These are phyloP conservation scores for Violaceomyces palustris DNA, from an alignment of 1,284 basidiomycete genomes.

Conservation along the genomic window DNA sequence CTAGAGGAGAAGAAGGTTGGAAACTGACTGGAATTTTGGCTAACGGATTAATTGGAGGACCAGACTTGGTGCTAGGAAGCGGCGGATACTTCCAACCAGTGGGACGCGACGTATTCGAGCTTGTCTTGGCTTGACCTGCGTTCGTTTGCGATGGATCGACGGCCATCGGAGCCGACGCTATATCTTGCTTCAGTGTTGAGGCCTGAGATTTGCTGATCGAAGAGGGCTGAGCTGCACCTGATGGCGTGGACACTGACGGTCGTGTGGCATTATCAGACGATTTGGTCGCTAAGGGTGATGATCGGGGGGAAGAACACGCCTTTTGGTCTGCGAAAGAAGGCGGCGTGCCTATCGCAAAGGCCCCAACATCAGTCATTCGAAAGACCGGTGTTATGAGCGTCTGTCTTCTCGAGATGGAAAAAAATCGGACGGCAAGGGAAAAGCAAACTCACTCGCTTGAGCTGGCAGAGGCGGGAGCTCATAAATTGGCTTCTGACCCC, in stretches of 20 bases:
- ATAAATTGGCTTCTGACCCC: constrained; percentile 48
- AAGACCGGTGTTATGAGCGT: constrained; percentile 2
- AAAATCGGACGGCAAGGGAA: constrained; percentile 7
- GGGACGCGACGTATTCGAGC: constrained; percentile 1
- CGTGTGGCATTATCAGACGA: too few species aligned
- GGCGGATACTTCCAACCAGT: constrained; percentile 37
- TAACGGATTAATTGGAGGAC: constrained; percentile 31
- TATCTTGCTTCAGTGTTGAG: neutral
- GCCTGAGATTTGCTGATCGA: neutral
- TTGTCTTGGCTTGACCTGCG: constrained; percentile 19
- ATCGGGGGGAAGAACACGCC: too few species aligned
- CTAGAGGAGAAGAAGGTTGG: constrained; percentile 30
- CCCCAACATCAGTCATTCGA: neutral
- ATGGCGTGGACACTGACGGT: constrained; percentile 1
- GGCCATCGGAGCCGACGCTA: neutral
- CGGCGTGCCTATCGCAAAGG: neutral
- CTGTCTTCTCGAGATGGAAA: constrained; percentile 8
- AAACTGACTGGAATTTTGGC: constrained; percentile 32
- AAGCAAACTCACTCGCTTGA: constrained; percentile 5
- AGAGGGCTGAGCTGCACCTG: neutral
- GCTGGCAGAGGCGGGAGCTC: constrained; percentile 21
- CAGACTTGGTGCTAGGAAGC: constrained; percentile 20
- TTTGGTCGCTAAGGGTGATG: too few species aligned
- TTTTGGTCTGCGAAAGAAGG: too few species aligned
- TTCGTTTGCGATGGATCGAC: constrained; percentile 17